Evolutionary conservation across 208 protist species (phyloP).

Genomic region (Trypanosoma platydactyli): DNA sequence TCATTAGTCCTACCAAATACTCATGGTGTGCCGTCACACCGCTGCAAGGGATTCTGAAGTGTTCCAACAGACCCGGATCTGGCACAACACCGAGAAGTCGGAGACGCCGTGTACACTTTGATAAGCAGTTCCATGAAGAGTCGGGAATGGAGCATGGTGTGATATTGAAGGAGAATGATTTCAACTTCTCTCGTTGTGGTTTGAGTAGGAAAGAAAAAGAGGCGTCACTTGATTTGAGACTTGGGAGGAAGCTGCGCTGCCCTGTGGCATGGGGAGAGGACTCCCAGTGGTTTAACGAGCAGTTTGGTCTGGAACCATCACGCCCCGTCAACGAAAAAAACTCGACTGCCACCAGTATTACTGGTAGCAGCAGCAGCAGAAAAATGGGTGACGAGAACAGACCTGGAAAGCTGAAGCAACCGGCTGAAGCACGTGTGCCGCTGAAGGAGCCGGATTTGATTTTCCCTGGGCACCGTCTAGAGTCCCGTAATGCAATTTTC

Average conservation of each 20-base stretch:
- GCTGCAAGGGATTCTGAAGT: too few species aligned
- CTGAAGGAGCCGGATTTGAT: neutral
- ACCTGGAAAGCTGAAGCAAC: neutral
- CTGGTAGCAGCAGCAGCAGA: neutral
- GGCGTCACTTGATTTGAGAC: neutral
- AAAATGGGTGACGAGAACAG: neutral
- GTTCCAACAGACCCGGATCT: neutral
- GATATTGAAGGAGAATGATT: conserved; percentile 8
- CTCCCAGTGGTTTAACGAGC: conserved; percentile 69
- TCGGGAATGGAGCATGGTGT: conserved; percentile 5
- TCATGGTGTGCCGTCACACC: too few species aligned
- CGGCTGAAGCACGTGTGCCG: neutral
- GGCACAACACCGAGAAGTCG: neutral
- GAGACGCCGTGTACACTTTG: conserved; percentile 32
- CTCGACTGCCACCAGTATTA: neutral
- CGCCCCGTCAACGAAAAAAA: neutral
- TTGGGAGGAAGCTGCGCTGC: neutral
- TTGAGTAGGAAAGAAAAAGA: neutral
- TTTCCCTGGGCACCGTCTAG: neutral
- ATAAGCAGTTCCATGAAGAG: conserved; percentile 24
- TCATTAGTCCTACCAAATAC: too few species aligned
- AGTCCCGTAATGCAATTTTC: neutral
- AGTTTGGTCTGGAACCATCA: conserved; percentile 35
- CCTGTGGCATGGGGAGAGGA: conserved; percentile 41
- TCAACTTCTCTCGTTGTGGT: conserved; percentile 11